Base-by-base conservation (phyloP, 2,329 filamentous ascomycete genomes). In the Aureobasidium sp. region DNA sequence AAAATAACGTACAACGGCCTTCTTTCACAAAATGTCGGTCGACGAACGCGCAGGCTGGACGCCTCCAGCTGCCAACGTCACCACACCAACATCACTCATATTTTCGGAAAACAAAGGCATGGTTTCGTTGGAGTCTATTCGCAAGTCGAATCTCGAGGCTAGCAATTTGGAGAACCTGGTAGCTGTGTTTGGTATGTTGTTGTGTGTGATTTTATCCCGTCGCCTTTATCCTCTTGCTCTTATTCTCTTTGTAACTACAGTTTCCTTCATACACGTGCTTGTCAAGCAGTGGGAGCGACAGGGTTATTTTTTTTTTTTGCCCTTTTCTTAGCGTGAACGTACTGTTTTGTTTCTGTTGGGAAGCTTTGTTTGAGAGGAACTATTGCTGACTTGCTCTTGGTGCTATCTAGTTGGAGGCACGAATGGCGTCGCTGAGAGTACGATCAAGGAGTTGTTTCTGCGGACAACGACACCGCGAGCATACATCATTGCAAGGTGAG, bases 381-480 rank as follows among this genome's bases (percentile, higher is more conserved):
- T 42, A 3, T n/a, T 54, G 34, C 27, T 48, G 16, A 59, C 47
- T 30, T n/a, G 47, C 32, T 27, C 36, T 41, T 57, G 52, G 8
- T 48, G 9, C 27, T 10, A 7, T 39, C 3, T 41, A 65, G 72
- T 79, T 6, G 77, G 77, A 21, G 77, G 75, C 41, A 78, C 76
- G 16, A 69, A 69, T 5, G 77, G 77, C 32, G 78, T 79, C 54
- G 75, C 75, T 32, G 72, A 75, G 64, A 74, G 70, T 62, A 78
- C 77, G 16, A 73, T 74, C 1, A 72, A 71, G 45, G 77, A 78
- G 63, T 66, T 79, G 37, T 77, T 76, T 49, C 67, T 73, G 27
- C 70, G 73, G 21, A 73, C 75, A 1, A 69, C 65, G 15, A 67
- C 70, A 21, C 76, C 77, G 7, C 69, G 70, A 50, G 69, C 77